These are phyloP conservation scores for Solanum etuberosum DNA, from an alignment of 257 asterid genomes.

Conservation along the genomic window DNA sequence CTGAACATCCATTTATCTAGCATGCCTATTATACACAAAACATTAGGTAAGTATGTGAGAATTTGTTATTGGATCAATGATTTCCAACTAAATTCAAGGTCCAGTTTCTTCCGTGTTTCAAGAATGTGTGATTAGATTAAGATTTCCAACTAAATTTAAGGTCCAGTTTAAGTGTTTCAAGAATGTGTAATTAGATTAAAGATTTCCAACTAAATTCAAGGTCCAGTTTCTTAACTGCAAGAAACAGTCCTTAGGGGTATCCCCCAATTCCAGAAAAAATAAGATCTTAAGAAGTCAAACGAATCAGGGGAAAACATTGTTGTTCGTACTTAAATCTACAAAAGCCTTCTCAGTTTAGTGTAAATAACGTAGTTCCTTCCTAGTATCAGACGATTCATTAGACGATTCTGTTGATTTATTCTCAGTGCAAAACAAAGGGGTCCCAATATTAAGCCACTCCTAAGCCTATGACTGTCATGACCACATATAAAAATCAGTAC, in stretches of 20 bases:
- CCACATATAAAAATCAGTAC: not conserved
- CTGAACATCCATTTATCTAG: conserved; percentile 92
- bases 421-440: not conserved
- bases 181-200: not conserved
- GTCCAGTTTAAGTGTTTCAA: not conserved
- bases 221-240: not conserved
- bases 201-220: not conserved
- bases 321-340: not conserved
- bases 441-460: not conserved
- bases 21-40: conserved; percentile 49
- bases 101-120: not conserved
- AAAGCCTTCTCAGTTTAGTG: not conserved
- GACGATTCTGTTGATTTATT: not conserved
- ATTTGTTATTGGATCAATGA: not conserved
- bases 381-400: not conserved
- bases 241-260: not conserved
- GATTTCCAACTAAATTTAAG: not conserved
- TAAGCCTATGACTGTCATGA: not conserved
- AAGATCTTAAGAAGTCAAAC: not conserved
- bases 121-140: not conserved
- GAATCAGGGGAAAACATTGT: not conserved
- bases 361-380: not conserved
- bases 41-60: not conserved
- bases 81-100: not conserved
- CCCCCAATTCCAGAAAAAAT: not conserved